Evolutionary conservation across 306 rosid genomes (phyloP).

Genomic region (Trifolium fragiferum): DNA sequence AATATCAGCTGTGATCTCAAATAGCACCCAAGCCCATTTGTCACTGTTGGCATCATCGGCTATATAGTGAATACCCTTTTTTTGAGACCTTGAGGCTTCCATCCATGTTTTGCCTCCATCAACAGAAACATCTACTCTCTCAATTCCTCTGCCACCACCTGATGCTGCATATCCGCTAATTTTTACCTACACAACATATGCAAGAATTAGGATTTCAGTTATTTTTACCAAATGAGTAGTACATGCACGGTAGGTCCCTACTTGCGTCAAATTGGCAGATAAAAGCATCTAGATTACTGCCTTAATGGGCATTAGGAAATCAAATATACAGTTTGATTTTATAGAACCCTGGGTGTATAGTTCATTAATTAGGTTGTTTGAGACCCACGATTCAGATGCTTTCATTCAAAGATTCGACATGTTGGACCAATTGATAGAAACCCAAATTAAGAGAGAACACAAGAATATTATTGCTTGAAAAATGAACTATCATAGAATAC

Average conservation of each 20-base stretch:
- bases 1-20: conserved; percentile 68
- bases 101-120: conserved; percentile 90
- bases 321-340: neutral
- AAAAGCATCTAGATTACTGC: conserved; percentile 6
- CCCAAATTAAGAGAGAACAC: neutral
- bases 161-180: conserved; percentile 86
- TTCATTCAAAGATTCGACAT: too few species aligned
- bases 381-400: too few species aligned
- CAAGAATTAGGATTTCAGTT: conserved; percentile 34
- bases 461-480: neutral
- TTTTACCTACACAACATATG: conserved; percentile 58
- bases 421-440: too few species aligned
- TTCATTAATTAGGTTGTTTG: too few species aligned
- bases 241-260: neutral
- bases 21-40: conserved; percentile 99
- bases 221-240: neutral
- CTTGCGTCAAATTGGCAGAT: conserved; percentile 1
- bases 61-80: conserved; percentile 57
- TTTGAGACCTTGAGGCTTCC: conserved; percentile 79
- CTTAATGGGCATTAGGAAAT: conserved; percentile 7
- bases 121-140: conserved; percentile 86
- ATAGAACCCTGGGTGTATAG: too few species aligned
- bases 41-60: conserved; percentile 66
- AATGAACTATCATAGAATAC: too few species aligned
- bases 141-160: conserved; percentile 96